Evolutionary conservation across 1,139 yeast genomes (phyloP).

Genomic region (Saccharomyces hybrid): DNA sequence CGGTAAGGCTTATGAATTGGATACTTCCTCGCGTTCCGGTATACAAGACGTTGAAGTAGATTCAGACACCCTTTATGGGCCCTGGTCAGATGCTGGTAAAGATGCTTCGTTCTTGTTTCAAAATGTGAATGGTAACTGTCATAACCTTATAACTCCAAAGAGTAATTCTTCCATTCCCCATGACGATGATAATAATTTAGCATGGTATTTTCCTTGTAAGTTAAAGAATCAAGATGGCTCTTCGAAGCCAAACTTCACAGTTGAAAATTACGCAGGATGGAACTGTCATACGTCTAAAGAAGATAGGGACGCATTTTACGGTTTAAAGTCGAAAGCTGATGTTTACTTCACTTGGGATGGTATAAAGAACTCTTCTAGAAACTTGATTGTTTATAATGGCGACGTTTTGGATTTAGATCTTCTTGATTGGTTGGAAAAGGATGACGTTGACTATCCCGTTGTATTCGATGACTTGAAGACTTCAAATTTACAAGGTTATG

Average conservation of each 20-base stretch:
- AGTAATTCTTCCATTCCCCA: slow-evolving; percentile 64
- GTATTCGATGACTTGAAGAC: slow-evolving; percentile 56
- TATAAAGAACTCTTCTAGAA: slow-evolving; percentile 59
- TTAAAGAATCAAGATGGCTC: slow-evolving; percentile 64
- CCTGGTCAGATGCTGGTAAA: slow-evolving; percentile 78
- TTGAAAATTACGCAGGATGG: slow-evolving; percentile 66
- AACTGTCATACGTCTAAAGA: slow-evolving; percentile 75
- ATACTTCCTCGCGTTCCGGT: slow-evolving; percentile 64
- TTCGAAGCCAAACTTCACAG: slow-evolving; percentile 51
- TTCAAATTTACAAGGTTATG: slow-evolving; percentile 64
- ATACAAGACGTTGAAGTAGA: slow-evolving; percentile 69
- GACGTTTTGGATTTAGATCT: slow-evolving; percentile 74
- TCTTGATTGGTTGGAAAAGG: slow-evolving; percentile 61
- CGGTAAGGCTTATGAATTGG: slow-evolving; percentile 72
- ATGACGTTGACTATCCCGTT: slow-evolving; percentile 64
- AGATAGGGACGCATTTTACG: slow-evolving; percentile 65
- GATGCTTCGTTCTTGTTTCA: slow-evolving; percentile 89
- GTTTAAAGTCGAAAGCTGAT: slow-evolving; percentile 56
- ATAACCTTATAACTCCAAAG: slow-evolving; percentile 68
- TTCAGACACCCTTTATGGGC: slow-evolving; percentile 71
- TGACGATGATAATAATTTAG: slow-evolving; percentile 53
- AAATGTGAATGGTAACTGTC: slow-evolving; percentile 91
- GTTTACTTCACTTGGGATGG: slow-evolving; percentile 90
- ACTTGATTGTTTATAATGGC: slow-evolving; percentile 81
- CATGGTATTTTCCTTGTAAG: slow-evolving; percentile 96